Percentiles rank a stretch among this genome's conserved stretches.
Evolutionary conservation across 176 grass and related monocot genomes (phyloP).

Genomic region (Thinopyrum elongatum): DNA sequence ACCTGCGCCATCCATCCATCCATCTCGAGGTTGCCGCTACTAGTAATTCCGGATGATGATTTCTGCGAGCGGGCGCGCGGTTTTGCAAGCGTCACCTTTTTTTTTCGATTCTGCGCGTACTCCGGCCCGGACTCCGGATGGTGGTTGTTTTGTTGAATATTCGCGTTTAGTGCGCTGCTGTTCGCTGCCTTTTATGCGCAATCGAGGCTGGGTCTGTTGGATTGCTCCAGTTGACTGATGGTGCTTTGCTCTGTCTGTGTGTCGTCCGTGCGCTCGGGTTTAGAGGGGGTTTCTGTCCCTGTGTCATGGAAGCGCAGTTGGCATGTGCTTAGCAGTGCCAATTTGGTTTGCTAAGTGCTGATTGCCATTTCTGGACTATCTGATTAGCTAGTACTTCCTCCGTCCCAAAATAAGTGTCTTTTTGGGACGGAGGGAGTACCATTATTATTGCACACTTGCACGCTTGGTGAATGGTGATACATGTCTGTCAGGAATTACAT

Average conservation of each 20-base stretch:
- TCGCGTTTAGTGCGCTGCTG: background rate
- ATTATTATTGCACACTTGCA: background rate
- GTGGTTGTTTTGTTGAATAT: no score
- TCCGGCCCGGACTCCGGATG: no score
- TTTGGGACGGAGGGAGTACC: no score
- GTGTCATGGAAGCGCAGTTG: background rate
- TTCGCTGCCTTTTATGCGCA: background rate
- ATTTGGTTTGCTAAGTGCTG: background rate
- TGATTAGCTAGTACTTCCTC: no score
- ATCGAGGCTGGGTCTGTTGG: background rate
- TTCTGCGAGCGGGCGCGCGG: background rate
- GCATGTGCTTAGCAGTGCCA: background rate
- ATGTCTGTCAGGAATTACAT: background rate
- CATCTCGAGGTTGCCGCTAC: no score
- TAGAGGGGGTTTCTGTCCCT: background rate
- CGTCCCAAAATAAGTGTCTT: no score
- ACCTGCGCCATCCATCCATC: background rate
- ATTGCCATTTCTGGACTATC: background rate
- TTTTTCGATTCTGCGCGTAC: background rate
- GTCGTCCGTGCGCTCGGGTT: background rate
- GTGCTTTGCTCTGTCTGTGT: background rate
- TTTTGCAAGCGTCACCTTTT: background rate
- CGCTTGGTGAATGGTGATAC: background rate
- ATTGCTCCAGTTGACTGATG: no score
- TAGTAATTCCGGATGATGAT: background rate